Base-by-base conservation (phyloP, 805 yeast species). In the Metschnikowia sp. region DNA sequence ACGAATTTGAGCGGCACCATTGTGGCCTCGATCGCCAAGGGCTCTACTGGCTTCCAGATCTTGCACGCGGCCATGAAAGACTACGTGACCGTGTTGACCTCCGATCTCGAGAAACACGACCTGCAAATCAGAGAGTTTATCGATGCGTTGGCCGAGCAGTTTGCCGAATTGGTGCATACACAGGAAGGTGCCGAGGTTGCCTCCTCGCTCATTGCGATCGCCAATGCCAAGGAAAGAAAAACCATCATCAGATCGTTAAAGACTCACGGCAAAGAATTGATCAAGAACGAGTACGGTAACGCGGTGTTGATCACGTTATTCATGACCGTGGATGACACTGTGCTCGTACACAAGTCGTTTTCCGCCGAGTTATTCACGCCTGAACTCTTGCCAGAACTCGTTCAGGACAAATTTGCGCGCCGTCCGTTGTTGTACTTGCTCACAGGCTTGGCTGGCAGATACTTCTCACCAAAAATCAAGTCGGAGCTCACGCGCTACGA, bases 21-120 rank as follows among this genome's bases (percentile, higher is more conserved):
- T 52, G 82, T 85, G 32, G 91, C 96, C 2, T 86, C 97, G 6
- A 94, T 92, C 41, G 92, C 86, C 64, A 92, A 92, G 69, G 98
- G 98, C 6, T 89, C 97, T 2, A 86, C 96, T 26, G 98, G 98
- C 35, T 92, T 92, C 77, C 96, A 90, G 65, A 86, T 92, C 55
- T 79, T 92, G 64, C 98, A 92, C 66, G 96, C 97, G 34, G 97
- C 96, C 43, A 89, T 92, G 96, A 84, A 78, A 63, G 97, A 92
- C 65, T 89, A 86, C 60, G 79, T 82, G 40, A 79, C 83, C 52
- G 84, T 89, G 50, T 81, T 89, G 53, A 81, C 81, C 51, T 81
- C 77, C 39, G 75, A 72, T 45, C 44, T 68, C 28, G 76, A 70
- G 44, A 56, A 53, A 36, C 56, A 63, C 56, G 76, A 72, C 49